Evolutionary conservation across 768 basidiomycete species (phyloP).

Genomic region (Rhizopogon vinicolor): DNA sequence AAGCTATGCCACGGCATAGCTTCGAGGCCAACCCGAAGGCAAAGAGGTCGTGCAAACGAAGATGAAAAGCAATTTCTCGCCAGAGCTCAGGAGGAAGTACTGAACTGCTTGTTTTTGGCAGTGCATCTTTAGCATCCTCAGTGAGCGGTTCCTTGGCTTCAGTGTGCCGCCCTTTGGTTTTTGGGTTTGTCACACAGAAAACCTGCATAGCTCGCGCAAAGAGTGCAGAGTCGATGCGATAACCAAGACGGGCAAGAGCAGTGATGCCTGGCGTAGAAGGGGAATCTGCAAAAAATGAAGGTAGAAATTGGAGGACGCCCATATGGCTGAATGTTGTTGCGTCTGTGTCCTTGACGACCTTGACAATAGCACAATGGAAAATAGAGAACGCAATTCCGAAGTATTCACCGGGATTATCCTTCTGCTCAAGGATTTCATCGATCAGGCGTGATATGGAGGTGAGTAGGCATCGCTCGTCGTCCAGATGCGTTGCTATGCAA

Average conservation of each 20-base stretch:
- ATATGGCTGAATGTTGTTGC: not conserved
- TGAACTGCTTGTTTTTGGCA: not conserved
- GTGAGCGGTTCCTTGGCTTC: no score
- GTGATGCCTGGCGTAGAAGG: constrained; percentile 2
- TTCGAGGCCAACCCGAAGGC: not conserved
- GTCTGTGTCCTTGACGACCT: not conserved
- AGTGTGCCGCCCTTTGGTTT: no score
- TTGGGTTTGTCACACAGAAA: no score
- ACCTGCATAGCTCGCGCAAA: not conserved
- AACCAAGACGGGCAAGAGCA: not conserved
- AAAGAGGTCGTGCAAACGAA: not conserved
- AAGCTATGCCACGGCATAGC: not conserved
- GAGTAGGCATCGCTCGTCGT: constrained; percentile 12
- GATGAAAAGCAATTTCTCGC: not conserved
- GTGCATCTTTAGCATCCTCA: not conserved
- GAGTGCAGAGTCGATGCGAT: constrained; percentile 1
- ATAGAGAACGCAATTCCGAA: not conserved
- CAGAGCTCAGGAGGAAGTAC: not conserved
- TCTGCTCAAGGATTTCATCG: not conserved
- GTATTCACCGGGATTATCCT: not conserved
- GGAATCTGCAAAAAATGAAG: not conserved
- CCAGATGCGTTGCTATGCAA: constrained; percentile 15
- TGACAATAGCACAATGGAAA: not conserved
- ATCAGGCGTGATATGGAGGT: not conserved
- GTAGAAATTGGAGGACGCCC: not conserved